Evolutionary conservation across 208 protist species (phyloP).

Genomic region (Trypanosoma vivax): DNA sequence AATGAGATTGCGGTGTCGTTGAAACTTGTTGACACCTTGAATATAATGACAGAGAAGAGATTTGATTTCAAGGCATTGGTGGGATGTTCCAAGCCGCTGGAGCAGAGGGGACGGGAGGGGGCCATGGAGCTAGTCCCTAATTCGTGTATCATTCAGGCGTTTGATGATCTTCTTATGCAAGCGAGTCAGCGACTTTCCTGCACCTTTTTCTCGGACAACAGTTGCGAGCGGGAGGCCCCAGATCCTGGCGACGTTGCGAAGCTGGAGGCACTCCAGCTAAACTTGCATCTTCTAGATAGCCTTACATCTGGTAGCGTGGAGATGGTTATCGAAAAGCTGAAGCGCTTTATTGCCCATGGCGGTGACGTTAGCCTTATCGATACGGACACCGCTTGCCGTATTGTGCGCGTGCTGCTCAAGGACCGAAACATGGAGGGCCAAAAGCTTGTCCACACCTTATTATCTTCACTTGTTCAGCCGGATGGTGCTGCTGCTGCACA

Average conservation of each 20-base stretch:
- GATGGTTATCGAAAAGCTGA: slow-evolving; percentile 41
- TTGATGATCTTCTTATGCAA: slow-evolving; percentile 32
- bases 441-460: slow-evolving; percentile 53
- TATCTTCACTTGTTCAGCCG: slow-evolving; percentile 37
- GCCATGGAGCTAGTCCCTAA: slow-evolving; percentile 11
- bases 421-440: slow-evolving; percentile 55
- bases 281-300: slow-evolving; percentile 61
- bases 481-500: slow-evolving; percentile 21
- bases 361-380: slow-evolving; percentile 75
- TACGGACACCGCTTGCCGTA: slow-evolving; percentile 46
- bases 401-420: slow-evolving; percentile 50
- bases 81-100: slow-evolving; percentile 12
- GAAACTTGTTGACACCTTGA: slow-evolving; percentile 52
- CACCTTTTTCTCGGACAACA: slow-evolving; percentile 32
- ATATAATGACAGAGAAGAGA: slow-evolving; percentile 40
- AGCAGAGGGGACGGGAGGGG: slow-evolving; percentile 6
- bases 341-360: slow-evolving; percentile 51
- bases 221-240: slow-evolving; percentile 38
- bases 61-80: slow-evolving; percentile 37
- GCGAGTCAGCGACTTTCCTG: slow-evolving; percentile 45
- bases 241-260: slow-evolving; percentile 40
- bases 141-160: slow-evolving; percentile 20
- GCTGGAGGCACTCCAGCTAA: slow-evolving; percentile 68
- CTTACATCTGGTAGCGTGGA: slow-evolving; percentile 38
- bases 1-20: slow-evolving; percentile 53